These are phyloP conservation scores for Singerocomus inundabilis DNA, from an alignment of 1,284 basidiomycete genomes.

Conservation along the genomic window DNA sequence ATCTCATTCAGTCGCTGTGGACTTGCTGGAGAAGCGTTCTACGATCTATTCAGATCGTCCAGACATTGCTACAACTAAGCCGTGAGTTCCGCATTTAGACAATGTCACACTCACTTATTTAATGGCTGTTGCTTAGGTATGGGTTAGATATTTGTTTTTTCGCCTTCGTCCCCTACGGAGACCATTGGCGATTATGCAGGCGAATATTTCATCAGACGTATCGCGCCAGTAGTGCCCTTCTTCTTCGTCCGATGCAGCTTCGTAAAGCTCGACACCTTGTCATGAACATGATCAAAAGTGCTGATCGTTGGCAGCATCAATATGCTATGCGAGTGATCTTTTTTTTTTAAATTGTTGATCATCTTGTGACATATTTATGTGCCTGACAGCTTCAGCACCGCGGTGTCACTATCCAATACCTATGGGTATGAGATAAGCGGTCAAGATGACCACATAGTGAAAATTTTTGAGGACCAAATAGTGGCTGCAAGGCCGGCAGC, in stretches of 20 bases:
- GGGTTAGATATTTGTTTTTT: slow-evolving; percentile 5
- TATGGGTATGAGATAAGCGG: slow-evolving; percentile 18
- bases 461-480: background rate
- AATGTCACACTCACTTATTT: too few relatives aligned
- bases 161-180: slow-evolving; percentile 5
- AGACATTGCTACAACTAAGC: slow-evolving; percentile 3
- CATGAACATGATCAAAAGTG: slow-evolving; percentile 3
- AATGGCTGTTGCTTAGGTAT: slow-evolving; percentile 1
- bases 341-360: too few relatives aligned
- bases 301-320: slow-evolving; percentile 6
- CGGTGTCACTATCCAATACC: slow-evolving; percentile 9
- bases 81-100: slow-evolving; percentile 5
- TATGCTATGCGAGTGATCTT: slow-evolving; percentile 2
- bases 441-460: slow-evolving; percentile 8
- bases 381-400: slow-evolving; percentile 3
- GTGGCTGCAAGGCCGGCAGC: background rate
- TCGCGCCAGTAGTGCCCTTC: background rate
- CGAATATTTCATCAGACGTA: slow-evolving; percentile 14
- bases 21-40: slow-evolving; percentile 18
- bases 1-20: too few relatives aligned
- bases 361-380: background rate
- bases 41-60: slow-evolving; percentile 15
- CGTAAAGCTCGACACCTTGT: slow-evolving; percentile 12
- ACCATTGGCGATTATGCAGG: slow-evolving; percentile 13
- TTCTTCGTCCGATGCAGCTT: slow-evolving; percentile 14